These are phyloP conservation scores for Linaria vulgaris DNA, from an alignment of 257 asterid species.

Conservation along the genomic window DNA sequence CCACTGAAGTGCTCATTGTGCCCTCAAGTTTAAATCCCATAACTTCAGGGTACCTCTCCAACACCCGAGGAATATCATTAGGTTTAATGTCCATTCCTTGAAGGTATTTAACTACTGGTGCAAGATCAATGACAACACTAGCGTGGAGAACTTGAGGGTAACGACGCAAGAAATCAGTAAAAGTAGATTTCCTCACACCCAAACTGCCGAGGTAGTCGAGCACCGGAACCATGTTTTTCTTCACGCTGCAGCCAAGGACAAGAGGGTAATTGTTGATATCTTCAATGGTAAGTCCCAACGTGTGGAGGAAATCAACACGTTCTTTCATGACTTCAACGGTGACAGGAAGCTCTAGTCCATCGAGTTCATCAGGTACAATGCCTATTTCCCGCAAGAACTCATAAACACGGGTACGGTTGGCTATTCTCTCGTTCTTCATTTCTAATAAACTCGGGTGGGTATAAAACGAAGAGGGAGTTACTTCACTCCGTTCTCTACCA, in stretches of 20 bases:
- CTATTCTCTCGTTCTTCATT: slow-evolving; percentile 75
- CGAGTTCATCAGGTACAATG: slow-evolving; percentile 86
- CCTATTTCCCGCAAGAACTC: slow-evolving; percentile 78
- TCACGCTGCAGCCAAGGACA: slow-evolving; percentile 96
- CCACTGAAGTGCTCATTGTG: slow-evolving; percentile 98
- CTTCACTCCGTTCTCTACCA: slow-evolving; percentile 40
- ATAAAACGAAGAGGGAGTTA: slow-evolving; percentile 55
- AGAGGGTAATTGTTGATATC: slow-evolving; percentile 95
- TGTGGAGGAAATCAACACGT: slow-evolving; percentile 86
- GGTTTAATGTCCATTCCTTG: slow-evolving; percentile 97
- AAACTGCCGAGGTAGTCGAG: slow-evolving; percentile 91
- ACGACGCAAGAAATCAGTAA: slow-evolving; percentile 73
- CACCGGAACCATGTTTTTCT: slow-evolving; percentile 96
- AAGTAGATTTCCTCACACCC: slow-evolving; percentile 77
- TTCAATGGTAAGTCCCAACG: slow-evolving; percentile 79
- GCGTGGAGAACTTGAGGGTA: slow-evolving; percentile 98
- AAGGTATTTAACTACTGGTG: slow-evolving; percentile 89
- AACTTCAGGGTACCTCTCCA: slow-evolving; percentile 83
- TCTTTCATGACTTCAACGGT: slow-evolving; percentile 92
- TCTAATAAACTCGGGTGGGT: slow-evolving; percentile 78
- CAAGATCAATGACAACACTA: slow-evolving; percentile 91
- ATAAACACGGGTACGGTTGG: slow-evolving; percentile 71
- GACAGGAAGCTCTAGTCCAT: slow-evolving; percentile 93
- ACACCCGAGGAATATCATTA: slow-evolving; percentile 74
- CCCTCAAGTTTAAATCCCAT: slow-evolving; percentile 96